Evolutionary conservation across 2,329 filamentous ascomycete species (phyloP).

Genomic region (Penicillium sp.): DNA sequence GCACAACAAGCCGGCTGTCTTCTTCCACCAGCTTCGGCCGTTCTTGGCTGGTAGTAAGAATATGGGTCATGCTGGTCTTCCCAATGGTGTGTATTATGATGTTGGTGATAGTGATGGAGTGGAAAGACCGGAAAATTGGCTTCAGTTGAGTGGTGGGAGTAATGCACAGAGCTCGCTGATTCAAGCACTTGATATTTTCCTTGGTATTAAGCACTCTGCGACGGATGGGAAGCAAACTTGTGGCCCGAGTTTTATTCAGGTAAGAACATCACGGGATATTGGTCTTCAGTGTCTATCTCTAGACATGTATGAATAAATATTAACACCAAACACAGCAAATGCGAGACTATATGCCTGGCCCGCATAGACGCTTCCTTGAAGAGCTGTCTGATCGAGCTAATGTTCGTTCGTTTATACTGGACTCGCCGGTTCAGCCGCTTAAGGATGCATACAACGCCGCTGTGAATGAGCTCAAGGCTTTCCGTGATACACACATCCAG

Average conservation of each 20-base stretch:
- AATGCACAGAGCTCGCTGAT: conserved; percentile 57
- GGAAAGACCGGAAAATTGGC: conserved; percentile 46
- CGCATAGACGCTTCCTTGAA: conserved; percentile 53
- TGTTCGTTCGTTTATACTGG: conserved; percentile 47
- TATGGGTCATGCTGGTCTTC: conserved; percentile 53
- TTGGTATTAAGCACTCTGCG: conserved; percentile 51
- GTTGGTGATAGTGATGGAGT: conserved; percentile 47
- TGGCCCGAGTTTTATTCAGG: conserved; percentile 33
- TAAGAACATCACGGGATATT: conserved; percentile 14
- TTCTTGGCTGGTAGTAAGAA: conserved; percentile 56
- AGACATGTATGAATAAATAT: not conserved
- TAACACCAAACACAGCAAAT: conserved; percentile 43
- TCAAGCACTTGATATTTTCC: conserved; percentile 55
- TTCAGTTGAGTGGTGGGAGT: conserved; percentile 54
- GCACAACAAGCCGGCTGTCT: conserved; percentile 48
- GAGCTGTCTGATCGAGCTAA: conserved; percentile 48
- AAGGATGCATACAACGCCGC: conserved; percentile 49
- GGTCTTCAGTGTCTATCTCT: too few species aligned
- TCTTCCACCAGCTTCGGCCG: conserved; percentile 55
- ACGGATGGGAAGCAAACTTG: conserved; percentile 35
- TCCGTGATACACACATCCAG: conserved; percentile 54
- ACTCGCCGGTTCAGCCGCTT: conserved; percentile 32
- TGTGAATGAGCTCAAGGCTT: conserved; percentile 46
- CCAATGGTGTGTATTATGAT: conserved; percentile 55
- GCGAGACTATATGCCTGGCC: conserved; percentile 56